Evolutionary conservation across 1,139 yeast genomes (phyloP).

Genomic region (Yarrowia galli): DNA sequence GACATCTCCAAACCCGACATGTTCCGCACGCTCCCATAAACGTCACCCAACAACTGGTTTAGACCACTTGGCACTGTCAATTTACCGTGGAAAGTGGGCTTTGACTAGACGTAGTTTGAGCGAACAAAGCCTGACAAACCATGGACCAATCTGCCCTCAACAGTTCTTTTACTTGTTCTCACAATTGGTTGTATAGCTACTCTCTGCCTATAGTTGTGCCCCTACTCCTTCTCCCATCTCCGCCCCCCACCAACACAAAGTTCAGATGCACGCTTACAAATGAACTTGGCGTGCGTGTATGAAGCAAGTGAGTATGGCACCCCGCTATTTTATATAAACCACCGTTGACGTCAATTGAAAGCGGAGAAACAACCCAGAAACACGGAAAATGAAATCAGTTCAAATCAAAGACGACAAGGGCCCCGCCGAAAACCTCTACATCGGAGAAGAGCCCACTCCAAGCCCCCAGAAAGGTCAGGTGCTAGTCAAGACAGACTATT

Average conservation of each 20-base stretch:
- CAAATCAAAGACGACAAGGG: slow-evolving; percentile 46
- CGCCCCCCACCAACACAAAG: not conserved
- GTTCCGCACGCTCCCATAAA: not conserved
- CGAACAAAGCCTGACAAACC: no score
- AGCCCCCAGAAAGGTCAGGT: slow-evolving; percentile 44
- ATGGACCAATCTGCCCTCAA: no score
- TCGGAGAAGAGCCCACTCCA: slow-evolving; percentile 45
- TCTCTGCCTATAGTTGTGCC: no score
- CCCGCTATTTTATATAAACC: slow-evolving; percentile 6
- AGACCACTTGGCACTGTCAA: slow-evolving; percentile 1
- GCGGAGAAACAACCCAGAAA: not conserved
- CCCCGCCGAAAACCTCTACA: slow-evolving; percentile 46
- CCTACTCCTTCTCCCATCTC: not conserved
- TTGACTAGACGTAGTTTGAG: no score
- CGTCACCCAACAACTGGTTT: not conserved
- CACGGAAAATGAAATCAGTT: slow-evolving; percentile 49
- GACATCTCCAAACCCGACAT: not conserved
- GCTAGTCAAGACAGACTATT: slow-evolving; percentile 48
- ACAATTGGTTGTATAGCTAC: no score
- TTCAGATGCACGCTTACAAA: slow-evolving; percentile 23
- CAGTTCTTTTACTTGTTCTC: no score
- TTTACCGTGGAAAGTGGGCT: not conserved
- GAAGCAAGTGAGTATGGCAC: not conserved
- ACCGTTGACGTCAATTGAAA: slow-evolving; percentile 3
- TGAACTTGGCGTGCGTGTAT: slow-evolving; percentile 20